Base-by-base conservation (phyloP, 2,329 filamentous ascomycete genomes). In the Aspergillus sp. region DNA sequence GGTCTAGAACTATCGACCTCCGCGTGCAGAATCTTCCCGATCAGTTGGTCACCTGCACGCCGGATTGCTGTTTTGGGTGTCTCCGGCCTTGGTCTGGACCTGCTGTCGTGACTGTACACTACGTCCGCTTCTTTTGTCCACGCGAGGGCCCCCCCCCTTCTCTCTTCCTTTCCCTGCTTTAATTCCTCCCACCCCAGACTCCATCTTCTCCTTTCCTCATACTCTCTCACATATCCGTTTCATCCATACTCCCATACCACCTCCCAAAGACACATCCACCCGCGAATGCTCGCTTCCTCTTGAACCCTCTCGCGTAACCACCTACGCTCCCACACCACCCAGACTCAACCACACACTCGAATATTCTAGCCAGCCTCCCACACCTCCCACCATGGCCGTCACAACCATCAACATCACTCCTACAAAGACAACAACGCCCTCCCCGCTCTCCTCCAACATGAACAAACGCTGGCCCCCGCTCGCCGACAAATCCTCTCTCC, bases 381-480 rank as follows among this genome's bases (percentile, higher is more conserved):
- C 24, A 9, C 44, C 45, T n/a, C 4, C 22, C n/a, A 44, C 14
- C 50, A 68, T 69, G 65, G 63, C 65, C 36, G 54, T 64, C 53
- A 59, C 43, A 32, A 45, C 58, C 26, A 56, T 59, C 24, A 54
- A 59, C 20, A 52, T 59, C 47, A 53, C 47, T 55, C 60, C 43
- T 49, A 50, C 43, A 33, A 45, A 46, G 45, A 42, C 53, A 24
- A 54, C 61, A 20, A 58, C 60, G 4, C 59, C 58, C 36, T 62
- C 60, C 35, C 56, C 55, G 42, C 60, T 58, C 35, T 57, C 64
- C 22, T 30, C 63, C 61, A 53, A 61, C 55, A 60, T 63, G 56
- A 67, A 64, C 48, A 67, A 68, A 57, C 67, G 67, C 51, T 66
- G 65, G 65, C 67, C 67, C 50, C 67, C 67, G 16, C 65, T 70